These are phyloP conservation scores for Cercospora sesami DNA, from an alignment of 2,329 filamentous ascomycete species.

Conservation along the genomic window DNA sequence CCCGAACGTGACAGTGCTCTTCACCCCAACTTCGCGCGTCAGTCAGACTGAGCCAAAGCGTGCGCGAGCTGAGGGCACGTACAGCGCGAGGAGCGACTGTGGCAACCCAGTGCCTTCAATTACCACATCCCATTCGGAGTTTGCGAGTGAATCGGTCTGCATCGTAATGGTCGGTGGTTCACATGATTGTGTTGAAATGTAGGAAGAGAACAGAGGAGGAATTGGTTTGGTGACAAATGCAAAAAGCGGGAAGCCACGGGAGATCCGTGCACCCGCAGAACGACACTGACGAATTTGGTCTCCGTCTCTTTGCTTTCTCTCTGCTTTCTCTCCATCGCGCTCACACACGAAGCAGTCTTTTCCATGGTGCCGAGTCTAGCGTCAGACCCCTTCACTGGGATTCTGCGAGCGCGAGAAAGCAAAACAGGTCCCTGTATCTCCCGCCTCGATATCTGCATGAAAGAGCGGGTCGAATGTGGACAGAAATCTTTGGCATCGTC, in stretches of 20 bases:
- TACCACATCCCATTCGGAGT: conserved; percentile 54
- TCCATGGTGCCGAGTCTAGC: conserved; percentile 29
- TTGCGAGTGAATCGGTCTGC: conserved; percentile 52
- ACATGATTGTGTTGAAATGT: conserved; percentile 9
- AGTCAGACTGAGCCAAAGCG: conserved; percentile 57
- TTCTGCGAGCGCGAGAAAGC: conserved; percentile 46
- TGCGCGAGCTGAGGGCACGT: conserved; percentile 36
- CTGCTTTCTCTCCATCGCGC: conserved; percentile 36
- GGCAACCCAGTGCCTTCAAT: conserved; percentile 55
- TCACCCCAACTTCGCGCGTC: conserved; percentile 58
- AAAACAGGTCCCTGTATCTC: conserved; percentile 53
- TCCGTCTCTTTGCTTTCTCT: conserved; percentile 22
- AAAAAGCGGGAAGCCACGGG: conserved; percentile 7
- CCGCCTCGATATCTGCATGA: conserved; percentile 51
- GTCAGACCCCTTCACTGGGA: conserved; percentile 47
- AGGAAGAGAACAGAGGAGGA: neutral
- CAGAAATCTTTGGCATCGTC: conserved; percentile 6
- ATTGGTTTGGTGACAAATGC: neutral
- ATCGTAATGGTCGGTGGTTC: conserved; percentile 6
- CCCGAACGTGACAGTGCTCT: conserved; percentile 90
- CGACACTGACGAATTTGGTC: conserved; percentile 3
- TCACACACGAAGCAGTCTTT: conserved; percentile 30
- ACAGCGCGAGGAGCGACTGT: conserved; percentile 57
- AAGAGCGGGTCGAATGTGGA: conserved; percentile 47
- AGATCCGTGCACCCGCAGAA: conserved; percentile 9